Conservation (phyloP, 805 yeast genomes). For the Ogataea paraovalis region DNA sequence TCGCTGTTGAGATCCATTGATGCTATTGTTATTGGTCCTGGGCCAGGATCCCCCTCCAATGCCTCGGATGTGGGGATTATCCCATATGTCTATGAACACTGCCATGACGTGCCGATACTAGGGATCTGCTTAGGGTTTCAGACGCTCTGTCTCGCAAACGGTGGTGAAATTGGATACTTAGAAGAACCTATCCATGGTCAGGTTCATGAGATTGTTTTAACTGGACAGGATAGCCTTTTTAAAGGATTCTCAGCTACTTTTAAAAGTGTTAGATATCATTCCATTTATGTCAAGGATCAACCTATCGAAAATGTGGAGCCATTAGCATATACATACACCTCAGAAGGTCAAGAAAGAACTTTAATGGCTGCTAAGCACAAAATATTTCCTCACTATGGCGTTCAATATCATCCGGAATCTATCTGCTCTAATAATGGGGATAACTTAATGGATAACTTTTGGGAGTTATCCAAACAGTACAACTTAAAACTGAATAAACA, state of each 20-base stretch:
- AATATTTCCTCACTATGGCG: conserved; percentile 74
- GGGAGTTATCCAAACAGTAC: conserved; percentile 40
- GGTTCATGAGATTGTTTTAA: conserved; percentile 44
- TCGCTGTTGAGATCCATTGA: conserved; percentile 51
- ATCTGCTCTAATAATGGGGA: conserved; percentile 74
- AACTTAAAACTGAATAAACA: background rate
- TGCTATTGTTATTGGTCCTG: conserved; percentile 89
- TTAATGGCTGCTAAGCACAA: conserved; percentile 79
- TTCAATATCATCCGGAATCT: conserved; percentile 97
- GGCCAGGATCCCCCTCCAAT: conserved; percentile 85
- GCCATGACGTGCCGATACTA: conserved; percentile 56
- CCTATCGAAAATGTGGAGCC: conserved; percentile 39
- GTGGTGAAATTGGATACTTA: conserved; percentile 51
- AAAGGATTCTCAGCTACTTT: conserved; percentile 40
- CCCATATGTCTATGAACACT: conserved; percentile 43
- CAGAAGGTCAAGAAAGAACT: conserved; percentile 31
- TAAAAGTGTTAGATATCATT: conserved; percentile 84
- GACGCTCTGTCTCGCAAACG: conserved; percentile 59
- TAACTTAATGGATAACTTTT: conserved; percentile 58
- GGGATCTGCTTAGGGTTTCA: conserved; percentile 97
- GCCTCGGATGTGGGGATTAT: conserved; percentile 70
- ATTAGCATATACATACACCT: conserved; percentile 55
- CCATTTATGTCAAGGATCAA: conserved; percentile 50
- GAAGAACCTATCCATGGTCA: conserved; percentile 80
- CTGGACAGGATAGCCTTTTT: conserved; percentile 32